phyloP scores from a whole-genome alignment of 441 rosid species.

The Theobroma grandiflorum region DNA sequence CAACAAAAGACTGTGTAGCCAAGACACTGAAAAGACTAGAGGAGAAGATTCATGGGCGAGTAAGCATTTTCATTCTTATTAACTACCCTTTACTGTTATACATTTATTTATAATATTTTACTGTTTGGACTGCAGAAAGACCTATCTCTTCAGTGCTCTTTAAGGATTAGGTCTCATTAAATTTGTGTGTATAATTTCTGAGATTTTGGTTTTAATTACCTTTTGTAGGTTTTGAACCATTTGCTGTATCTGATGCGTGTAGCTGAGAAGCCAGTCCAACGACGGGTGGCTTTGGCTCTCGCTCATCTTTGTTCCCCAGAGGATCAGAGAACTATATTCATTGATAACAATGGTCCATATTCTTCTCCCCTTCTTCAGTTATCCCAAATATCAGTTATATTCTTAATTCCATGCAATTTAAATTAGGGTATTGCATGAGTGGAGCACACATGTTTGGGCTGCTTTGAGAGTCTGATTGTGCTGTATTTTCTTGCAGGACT shows the following conservation, averaged over 20 bases:
- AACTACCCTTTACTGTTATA: not conserved
- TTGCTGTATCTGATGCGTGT: slow-evolving; percentile 87
- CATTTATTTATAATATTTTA: slow-evolving; percentile 7
- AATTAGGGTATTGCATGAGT: slow-evolving; percentile 9
- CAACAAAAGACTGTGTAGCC: slow-evolving; percentile 97
- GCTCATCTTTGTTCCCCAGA: slow-evolving; percentile 96
- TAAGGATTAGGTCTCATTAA: not conserved
- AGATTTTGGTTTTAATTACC: slow-evolving; percentile 27
- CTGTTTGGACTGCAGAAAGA: not conserved
- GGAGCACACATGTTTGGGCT: slow-evolving; percentile 25
- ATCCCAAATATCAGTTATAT: slow-evolving; percentile 4
- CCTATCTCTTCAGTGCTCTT: not conserved
- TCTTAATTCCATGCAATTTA: slow-evolving; percentile 3
- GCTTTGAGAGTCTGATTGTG: slow-evolving; percentile 28
- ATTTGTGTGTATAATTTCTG: slow-evolving; percentile 29
- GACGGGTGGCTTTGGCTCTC: slow-evolving; percentile 90
- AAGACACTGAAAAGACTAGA: slow-evolving; percentile 96
- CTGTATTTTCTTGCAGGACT: slow-evolving; percentile 61
- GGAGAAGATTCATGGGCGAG: slow-evolving; percentile 97
- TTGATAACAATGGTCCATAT: slow-evolving; percentile 69
- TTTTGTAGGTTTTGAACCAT: slow-evolving; percentile 84
- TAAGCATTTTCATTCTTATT: slow-evolving; percentile 47
- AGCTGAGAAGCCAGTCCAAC: slow-evolving; percentile 83
- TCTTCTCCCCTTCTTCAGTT: slow-evolving; percentile 13
- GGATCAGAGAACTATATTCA: slow-evolving; percentile 87